A percentile compares a stretch with the other conserved stretches of the same genome.
phyloP scores from a whole-genome alignment of 2,329 filamentous ascomycete genomes.

The Stromatinia cepivora region DNA sequence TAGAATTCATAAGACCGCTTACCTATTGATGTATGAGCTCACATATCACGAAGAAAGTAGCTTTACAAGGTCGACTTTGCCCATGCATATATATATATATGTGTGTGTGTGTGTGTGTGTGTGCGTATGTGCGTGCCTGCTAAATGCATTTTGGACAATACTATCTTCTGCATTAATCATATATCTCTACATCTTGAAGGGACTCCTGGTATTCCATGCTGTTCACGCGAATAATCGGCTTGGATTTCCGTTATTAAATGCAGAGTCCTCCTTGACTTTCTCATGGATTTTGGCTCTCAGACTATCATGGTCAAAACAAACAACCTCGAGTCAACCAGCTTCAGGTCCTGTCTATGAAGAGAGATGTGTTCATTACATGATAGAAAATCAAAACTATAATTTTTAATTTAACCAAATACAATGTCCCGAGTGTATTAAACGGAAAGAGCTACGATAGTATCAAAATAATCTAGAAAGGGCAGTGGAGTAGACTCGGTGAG shows the following conservation, averaged over 20 bases:
- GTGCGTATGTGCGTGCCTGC: too few relatives aligned
- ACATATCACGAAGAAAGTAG: too few relatives aligned
- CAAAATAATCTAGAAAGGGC: background rate
- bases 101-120: too few relatives aligned
- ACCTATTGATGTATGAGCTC: too few relatives aligned
- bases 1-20: background rate
- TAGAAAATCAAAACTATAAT: background rate
- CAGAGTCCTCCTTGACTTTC: background rate
- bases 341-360: background rate
- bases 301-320: background rate
- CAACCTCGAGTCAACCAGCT: background rate
- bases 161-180: too few relatives aligned
- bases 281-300: background rate
- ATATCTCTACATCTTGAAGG: background rate
- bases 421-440: too few relatives aligned
- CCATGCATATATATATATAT: too few relatives aligned
- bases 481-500: background rate
- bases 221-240: background rate
- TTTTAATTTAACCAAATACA: background rate
- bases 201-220: background rate
- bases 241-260: background rate
- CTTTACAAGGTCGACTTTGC: too few relatives aligned
- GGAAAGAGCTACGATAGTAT: background rate
- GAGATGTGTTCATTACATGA: background rate
- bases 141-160: too few relatives aligned